phyloP scores from a whole-genome alignment of 2,329 filamentous ascomycete species.

The Stemphylium beticola region DNA sequence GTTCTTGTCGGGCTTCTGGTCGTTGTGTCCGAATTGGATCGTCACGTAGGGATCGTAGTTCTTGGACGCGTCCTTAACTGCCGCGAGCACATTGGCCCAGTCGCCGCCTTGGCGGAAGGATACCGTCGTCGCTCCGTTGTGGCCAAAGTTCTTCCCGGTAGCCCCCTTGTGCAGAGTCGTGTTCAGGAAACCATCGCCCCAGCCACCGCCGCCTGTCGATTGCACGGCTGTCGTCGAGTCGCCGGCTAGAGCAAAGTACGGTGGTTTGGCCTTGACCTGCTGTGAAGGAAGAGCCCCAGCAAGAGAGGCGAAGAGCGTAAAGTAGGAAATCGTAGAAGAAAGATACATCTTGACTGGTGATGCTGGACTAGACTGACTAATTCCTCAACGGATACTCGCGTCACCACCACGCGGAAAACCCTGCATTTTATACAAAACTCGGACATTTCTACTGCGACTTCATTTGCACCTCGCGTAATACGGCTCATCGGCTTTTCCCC shows the following conservation, averaged over 20 bases:
- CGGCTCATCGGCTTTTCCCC: not conserved
- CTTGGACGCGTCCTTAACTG: constrained; percentile 45
- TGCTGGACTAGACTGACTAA: not conserved
- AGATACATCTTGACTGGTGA: constrained; percentile 5
- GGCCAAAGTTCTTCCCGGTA: constrained; percentile 61
- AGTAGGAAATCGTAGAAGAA: not conserved
- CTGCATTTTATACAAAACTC: not conserved
- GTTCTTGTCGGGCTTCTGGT: constrained; percentile 56
- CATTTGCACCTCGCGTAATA: not conserved
- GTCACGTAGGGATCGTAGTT: constrained; percentile 58
- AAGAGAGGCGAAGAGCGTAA: constrained; percentile 1
- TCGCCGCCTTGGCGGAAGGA: constrained; percentile 60
- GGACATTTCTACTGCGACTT: not conserved
- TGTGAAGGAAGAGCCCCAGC: constrained; percentile 1
- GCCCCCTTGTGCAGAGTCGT: constrained; percentile 56
- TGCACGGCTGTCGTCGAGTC: constrained; percentile 46
- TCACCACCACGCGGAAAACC: not conserved
- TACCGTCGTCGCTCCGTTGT: constrained; percentile 61
- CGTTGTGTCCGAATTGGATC: constrained; percentile 67
- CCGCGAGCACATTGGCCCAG: constrained; percentile 58
- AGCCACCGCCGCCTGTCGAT: constrained; percentile 48
- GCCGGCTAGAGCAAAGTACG: constrained; percentile 45
- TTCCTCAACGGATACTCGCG: not conserved
- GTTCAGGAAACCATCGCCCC: constrained; percentile 64
- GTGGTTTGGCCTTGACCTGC: constrained; percentile 11